Percentiles rank a stretch among this genome's conserved stretches.
Evolutionary conservation across 768 basidiomycete genomes (phyloP).

Genomic region (Podaxis rugospora): DNA sequence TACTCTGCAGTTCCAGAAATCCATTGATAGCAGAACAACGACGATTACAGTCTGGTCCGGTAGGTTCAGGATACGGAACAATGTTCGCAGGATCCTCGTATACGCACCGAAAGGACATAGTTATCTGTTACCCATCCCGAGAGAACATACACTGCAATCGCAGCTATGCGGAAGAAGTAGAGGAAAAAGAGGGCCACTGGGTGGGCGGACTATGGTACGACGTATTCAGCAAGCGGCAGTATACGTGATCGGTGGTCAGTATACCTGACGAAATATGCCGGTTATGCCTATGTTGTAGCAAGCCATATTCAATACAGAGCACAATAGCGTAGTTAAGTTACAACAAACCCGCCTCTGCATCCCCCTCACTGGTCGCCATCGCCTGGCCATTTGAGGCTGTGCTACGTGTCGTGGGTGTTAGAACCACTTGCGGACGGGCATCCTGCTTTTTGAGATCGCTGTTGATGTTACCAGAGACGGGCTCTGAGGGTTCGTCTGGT

Average conservation of each 20-base stretch:
- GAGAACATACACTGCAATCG: slow-evolving; percentile 91
- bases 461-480: slow-evolving; percentile 30
- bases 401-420: slow-evolving; percentile 48
- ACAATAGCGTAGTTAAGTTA: not conserved
- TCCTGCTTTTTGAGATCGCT: slow-evolving; percentile 21
- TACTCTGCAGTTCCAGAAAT: slow-evolving; percentile 98
- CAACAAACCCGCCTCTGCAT: slow-evolving; percentile 73
- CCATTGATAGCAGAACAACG: slow-evolving; percentile 91
- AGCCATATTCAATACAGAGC: slow-evolving; percentile 3
- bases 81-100: slow-evolving; percentile 4
- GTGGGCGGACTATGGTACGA: slow-evolving; percentile 62
- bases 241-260: slow-evolving; percentile 4
- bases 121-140: slow-evolving; percentile 86
- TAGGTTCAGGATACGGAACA: not conserved
- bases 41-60: slow-evolving; percentile 69
- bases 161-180: slow-evolving; percentile 82
- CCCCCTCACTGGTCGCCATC: slow-evolving; percentile 52
- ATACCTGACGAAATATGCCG: slow-evolving; percentile 75
- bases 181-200: slow-evolving; percentile 83
- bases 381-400: slow-evolving; percentile 18
- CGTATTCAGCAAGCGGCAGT: slow-evolving; percentile 10
- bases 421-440: slow-evolving; percentile 37
- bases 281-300: slow-evolving; percentile 45
- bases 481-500: slow-evolving; percentile 62
- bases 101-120: slow-evolving; percentile 86